Evolutionary conservation across 2,329 filamentous ascomycete genomes (phyloP), one percentile per base, ranked within the genome.

Genomic region (Cladosporium sp.): DNA sequence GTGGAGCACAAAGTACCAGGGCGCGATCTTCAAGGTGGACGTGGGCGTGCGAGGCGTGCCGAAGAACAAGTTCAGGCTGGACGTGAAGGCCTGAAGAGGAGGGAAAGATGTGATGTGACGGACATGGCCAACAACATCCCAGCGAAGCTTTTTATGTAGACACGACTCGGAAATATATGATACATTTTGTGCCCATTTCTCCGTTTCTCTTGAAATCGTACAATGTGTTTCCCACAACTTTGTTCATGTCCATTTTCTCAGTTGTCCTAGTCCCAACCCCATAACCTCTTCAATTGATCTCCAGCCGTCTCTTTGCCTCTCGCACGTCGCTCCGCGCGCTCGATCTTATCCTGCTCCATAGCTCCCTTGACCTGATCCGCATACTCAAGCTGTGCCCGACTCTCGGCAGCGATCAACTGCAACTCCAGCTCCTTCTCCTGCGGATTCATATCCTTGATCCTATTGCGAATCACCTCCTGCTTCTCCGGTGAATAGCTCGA

Each of bases 1-100:
- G 6, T 81, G 85, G 74, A 89, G 88, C 72, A 83, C 83, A 72
- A 83, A 83, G 77, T 85, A 86, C 67, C 87, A 88, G 37, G 93
- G 93, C 2, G 88, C 85, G 29, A 74, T 95, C 67, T 96, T 92
- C 79, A 87, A 84, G 76, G 85, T 94, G 58, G 86, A 95, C 75
- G 91, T 96, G 67, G 91, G 91, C 2, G 85, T 90, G 2, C 81
- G 78, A 72, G 91, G 92, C 0, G 72, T 88, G 73, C 81, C 83
- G 62, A 82, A 86, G 69, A 86, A 88, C 78, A 83, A 87, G 76
- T 92, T 91, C 77, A 88, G 84, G 78, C 78, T 73, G 67, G 49
- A 52, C 8, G 66, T 62, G 18, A 71, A 72, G 66, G 67, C 64
- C 21, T 72, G 52, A 55, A 57, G 35, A 26, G 50, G 12, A 57